These are phyloP conservation scores for Reticulascus tulasneorum DNA, from an alignment of 2,329 filamentous ascomycete species.

Conservation along the genomic window DNA sequence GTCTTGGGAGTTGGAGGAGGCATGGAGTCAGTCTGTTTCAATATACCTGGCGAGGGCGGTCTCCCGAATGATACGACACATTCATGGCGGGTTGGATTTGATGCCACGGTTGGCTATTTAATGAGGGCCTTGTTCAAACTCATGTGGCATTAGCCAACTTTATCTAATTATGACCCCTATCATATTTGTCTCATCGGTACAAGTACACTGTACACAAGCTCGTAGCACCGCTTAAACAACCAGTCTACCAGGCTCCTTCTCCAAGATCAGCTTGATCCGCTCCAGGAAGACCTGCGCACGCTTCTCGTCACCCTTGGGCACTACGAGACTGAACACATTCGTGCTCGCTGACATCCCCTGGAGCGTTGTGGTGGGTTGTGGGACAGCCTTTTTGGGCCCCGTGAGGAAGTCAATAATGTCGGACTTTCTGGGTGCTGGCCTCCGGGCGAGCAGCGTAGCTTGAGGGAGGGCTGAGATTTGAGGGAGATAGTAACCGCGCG, in stretches of 20 bases:
- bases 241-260: constrained; percentile 73
- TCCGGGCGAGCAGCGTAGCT: constrained; percentile 31
- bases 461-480: constrained; percentile 61
- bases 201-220: constrained; percentile 10
- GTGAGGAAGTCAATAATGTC: constrained; percentile 84
- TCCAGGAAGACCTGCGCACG: constrained; percentile 79
- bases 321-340: constrained; percentile 79
- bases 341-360: constrained; percentile 49
- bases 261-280: constrained; percentile 78
- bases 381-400: constrained; percentile 26
- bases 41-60: too few species aligned
- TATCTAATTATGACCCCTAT: not conserved
- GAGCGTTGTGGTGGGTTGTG: constrained; percentile 24
- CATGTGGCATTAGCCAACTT: not conserved
- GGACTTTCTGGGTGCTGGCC: constrained; percentile 24
- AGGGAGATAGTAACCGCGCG: constrained; percentile 65
- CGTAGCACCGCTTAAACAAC: constrained; percentile 46
- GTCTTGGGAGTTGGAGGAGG: constrained; percentile 6
- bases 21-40: too few species aligned
- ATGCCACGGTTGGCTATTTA: not conserved
- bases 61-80: too few species aligned
- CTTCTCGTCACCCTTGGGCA: constrained; percentile 75
- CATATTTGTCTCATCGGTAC: constrained; percentile 5
- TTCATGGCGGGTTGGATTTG: not conserved
- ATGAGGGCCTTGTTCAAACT: not conserved